Evolutionary conservation across 73 alveolate species (phyloP).

Genomic region (Tetrahymena elliotti): DNA sequence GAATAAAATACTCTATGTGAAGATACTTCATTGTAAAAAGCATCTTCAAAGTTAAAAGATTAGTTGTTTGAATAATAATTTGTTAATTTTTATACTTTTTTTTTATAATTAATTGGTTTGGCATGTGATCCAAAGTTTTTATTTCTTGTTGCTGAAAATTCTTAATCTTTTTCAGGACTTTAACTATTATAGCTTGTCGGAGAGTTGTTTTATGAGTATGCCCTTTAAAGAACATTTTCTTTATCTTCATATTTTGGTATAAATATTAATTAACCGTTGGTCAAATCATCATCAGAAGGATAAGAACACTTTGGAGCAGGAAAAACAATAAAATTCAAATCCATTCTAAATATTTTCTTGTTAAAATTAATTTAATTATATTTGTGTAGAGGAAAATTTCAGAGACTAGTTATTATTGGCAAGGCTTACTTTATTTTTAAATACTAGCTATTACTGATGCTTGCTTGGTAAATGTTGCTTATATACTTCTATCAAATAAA

Average conservation of each 20-base stretch:
- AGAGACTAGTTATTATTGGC: too few relatives aligned
- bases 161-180: neutral
- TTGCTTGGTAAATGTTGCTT: neutral
- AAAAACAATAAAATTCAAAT: neutral
- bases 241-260: neutral
- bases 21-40: neutral
- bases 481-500: neutral
- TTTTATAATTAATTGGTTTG: neutral
- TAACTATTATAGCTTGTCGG: neutral
- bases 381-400: too few relatives aligned
- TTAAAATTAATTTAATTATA: too few relatives aligned
- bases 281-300: neutral
- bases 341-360: neutral
- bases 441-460: neutral
- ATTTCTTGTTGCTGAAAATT: neutral
- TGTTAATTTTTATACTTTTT: neutral
- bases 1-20: neutral
- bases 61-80: neutral
- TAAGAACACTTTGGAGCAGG: neutral
- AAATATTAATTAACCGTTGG: neutral
- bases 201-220: neutral
- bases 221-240: neutral
- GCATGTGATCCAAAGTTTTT: neutral
- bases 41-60: neutral
- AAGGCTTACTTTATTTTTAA: too few relatives aligned